phyloP scores from a whole-genome alignment of 1,284 basidiomycete genomes.

The Thelephora terrestris region DNA sequence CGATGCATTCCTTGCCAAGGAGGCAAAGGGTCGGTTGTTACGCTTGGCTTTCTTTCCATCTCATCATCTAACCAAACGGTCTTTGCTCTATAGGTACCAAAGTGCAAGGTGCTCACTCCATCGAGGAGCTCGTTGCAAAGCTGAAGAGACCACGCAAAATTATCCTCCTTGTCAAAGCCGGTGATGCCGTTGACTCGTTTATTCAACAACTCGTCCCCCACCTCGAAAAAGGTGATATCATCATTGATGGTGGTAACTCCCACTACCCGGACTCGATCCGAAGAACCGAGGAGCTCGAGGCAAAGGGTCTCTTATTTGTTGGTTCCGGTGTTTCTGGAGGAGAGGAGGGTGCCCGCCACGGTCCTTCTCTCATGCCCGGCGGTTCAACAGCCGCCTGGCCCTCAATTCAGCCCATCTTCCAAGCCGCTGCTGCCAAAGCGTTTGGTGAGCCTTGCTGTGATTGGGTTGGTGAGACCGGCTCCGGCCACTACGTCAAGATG shows the following conservation, averaged over 20 bases:
- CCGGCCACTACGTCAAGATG: slow-evolving; percentile 98
- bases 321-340: slow-evolving; percentile 99
- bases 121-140: slow-evolving; percentile 81
- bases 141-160: slow-evolving; percentile 85
- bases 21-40: slow-evolving; percentile 80
- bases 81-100: slow-evolving; percentile 65
- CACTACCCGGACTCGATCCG: slow-evolving; percentile 99
- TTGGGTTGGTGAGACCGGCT: slow-evolving; percentile 96
- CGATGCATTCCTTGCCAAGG: slow-evolving; percentile 89
- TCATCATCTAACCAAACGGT: slow-evolving; percentile 12
- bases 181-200: slow-evolving; percentile 69
- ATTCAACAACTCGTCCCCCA: slow-evolving; percentile 62
- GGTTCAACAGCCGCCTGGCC: slow-evolving; percentile 94
- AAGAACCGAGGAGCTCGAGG: slow-evolving; percentile 86
- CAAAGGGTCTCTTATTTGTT: slow-evolving; percentile 93
- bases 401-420: slow-evolving; percentile 97
- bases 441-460: slow-evolving; percentile 97
- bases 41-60: slow-evolving; percentile 8
- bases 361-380: slow-evolving; percentile 99
- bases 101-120: slow-evolving; percentile 88
- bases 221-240: slow-evolving; percentile 79
- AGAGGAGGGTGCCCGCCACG: slow-evolving; percentile 97
- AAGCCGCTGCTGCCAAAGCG: slow-evolving; percentile 93
- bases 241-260: slow-evolving; percentile 99
- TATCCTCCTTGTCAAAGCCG: slow-evolving; percentile 92